Percentiles rank a stretch among this genome's conserved stretches.
These are phyloP conservation scores for Coemansia sp. DNA, from an alignment of 192 early-diverging fungal genomes.

Conservation along the genomic window DNA sequence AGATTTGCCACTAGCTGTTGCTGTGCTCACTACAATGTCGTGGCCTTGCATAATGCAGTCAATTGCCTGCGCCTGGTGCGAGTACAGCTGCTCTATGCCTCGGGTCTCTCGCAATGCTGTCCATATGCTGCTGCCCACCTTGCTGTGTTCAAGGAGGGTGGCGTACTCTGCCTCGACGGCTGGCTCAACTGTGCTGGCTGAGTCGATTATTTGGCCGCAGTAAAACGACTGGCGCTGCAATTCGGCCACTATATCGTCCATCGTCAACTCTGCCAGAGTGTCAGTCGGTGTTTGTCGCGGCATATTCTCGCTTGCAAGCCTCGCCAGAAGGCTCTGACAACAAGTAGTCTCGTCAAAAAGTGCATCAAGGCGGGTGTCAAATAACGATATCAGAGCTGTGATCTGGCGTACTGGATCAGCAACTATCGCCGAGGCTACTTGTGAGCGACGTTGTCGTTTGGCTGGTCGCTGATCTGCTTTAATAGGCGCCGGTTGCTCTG, in stretches of 20 bases:
- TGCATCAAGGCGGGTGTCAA: background rate
- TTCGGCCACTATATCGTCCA: slow-evolving; percentile 6
- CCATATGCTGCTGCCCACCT: slow-evolving; percentile 5
- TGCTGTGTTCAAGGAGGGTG: background rate
- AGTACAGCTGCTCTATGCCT: slow-evolving; percentile 28
- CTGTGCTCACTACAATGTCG: slow-evolving; percentile 70
- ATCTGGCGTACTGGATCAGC: background rate
- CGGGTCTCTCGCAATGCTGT: slow-evolving; percentile 6
- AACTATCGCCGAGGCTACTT: background rate
- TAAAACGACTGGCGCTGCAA: slow-evolving; percentile 8
- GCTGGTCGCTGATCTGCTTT: background rate
- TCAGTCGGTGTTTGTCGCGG: background rate
- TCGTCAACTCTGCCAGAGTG: background rate
- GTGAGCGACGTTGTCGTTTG: background rate
- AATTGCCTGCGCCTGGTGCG: slow-evolving; percentile 77
- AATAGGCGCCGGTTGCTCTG: background rate
- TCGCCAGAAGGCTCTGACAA: background rate
- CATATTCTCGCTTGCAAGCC: slow-evolving; percentile 4
- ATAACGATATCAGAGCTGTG: slow-evolving; percentile 9
- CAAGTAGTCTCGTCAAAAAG: background rate
- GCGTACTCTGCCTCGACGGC: slow-evolving; percentile 9
- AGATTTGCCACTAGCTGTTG: slow-evolving; percentile 85
- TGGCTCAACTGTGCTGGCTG: background rate
- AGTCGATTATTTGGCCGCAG: slow-evolving; percentile 8
- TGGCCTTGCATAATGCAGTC: slow-evolving; percentile 37